Percentiles rank a stretch among this genome's conserved stretches.
phyloP scores from a whole-genome alignment of 805 yeast species.

The Lipomyces yamanashiensis region DNA sequence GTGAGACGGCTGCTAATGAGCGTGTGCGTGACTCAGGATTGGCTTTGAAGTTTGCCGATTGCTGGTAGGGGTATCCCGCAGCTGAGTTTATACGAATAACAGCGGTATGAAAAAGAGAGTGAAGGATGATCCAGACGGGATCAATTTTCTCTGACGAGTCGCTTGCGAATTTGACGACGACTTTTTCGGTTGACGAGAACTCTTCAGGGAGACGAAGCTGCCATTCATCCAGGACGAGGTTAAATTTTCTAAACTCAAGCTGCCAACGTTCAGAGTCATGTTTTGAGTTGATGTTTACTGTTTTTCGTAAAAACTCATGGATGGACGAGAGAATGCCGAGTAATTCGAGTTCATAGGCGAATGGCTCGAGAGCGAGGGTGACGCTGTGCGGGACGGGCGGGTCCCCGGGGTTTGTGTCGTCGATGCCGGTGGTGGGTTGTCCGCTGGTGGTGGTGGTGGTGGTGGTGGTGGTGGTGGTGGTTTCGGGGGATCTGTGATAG shows the following conservation, averaged over 20 bases:
- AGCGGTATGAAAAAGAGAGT: slow-evolving; percentile 38
- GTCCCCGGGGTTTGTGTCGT: neutral
- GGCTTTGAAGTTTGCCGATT: slow-evolving; percentile 37
- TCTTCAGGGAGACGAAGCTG: slow-evolving; percentile 31
- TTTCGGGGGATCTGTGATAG: neutral
- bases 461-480: neutral
- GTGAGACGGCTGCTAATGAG: slow-evolving; percentile 36
- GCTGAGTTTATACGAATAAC: slow-evolving; percentile 40
- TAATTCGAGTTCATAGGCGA: slow-evolving; percentile 37
- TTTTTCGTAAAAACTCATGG: slow-evolving; percentile 39
- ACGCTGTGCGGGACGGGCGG: neutral
- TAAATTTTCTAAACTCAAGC: slow-evolving; percentile 36
- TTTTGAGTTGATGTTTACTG: slow-evolving; percentile 38
- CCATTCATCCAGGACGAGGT: slow-evolving; percentile 39
- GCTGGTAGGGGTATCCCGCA: slow-evolving; percentile 40
- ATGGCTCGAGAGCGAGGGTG: slow-evolving; percentile 16
- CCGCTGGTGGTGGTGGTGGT: neutral
- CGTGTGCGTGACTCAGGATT: slow-evolving; percentile 37
- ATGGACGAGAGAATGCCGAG: slow-evolving; percentile 38
- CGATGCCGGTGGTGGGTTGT: neutral
- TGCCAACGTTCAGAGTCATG: slow-evolving; percentile 41
- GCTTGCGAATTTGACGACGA: slow-evolving; percentile 8
- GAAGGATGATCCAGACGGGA: slow-evolving; percentile 36
- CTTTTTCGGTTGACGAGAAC: slow-evolving; percentile 10
- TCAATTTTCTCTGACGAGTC: slow-evolving; percentile 9